Evolutionary conservation across 805 yeast species (phyloP), one percentile per base, ranked within the genome.

Genomic region (Kazachstania kunashirensis): DNA sequence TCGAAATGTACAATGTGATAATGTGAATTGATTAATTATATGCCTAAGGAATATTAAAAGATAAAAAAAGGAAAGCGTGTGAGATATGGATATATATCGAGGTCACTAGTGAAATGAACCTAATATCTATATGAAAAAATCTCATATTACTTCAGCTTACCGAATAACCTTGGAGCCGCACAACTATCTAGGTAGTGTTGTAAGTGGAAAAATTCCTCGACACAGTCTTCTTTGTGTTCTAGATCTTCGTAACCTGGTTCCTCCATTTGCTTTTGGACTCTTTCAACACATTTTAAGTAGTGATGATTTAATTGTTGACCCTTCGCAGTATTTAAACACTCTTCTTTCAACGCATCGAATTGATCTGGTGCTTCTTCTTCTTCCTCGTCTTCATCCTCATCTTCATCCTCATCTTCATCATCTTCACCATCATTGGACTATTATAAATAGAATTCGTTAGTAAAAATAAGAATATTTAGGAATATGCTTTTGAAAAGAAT

Each of bases 191-290:
- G 52, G 70, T 94, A 84, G 66, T 89, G 96, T 64, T 85, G 85
- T 62, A 88, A 72, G 67, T 92, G 97, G 85, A 89, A 89, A 65
- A 83, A 89, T 67, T 89, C 98, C 67, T 89, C 97, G 44, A 89
- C 81, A 73, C 98, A 89, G 67, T 89, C 96, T 71, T 89, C 98
- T 68, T 89, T 89, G 72, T 84, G 71, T 9, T 70, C 77, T 53
- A 73, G 74, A 41, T 81, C 79, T 20, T 66, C 95, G 61, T 89
- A 88, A 51, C 70, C 94, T 49, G 74, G 81, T 57, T 84, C 88
- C 67, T 86, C 84, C 70, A 70, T 73, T 52, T 78, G 94, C 62
- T 79, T 75, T 47, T 92, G 77, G 47, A 89, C 97, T 71, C 96
- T 85, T 67, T 84, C 96, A 42, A 78, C 78, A 74, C 98, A 89